These are phyloP conservation scores for Aureococcus anophagefferens DNA, from an alignment of 108 stramenopile genomes.

Conservation along the genomic window DNA sequence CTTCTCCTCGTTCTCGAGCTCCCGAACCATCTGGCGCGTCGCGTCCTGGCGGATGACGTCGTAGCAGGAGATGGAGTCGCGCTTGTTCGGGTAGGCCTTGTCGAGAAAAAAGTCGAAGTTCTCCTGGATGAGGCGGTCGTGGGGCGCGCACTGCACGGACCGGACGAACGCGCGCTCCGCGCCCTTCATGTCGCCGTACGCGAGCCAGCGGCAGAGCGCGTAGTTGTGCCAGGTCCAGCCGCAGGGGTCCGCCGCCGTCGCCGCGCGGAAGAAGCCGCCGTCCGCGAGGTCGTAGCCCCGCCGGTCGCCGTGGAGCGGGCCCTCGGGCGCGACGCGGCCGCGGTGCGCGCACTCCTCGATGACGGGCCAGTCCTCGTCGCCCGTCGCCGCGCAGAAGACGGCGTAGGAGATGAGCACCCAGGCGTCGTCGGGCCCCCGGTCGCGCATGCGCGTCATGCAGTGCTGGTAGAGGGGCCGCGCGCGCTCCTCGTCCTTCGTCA, in stretches of 20 bases:
- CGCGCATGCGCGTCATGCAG: not conserved
- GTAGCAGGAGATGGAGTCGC: not conserved
- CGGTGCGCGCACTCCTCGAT: not conserved
- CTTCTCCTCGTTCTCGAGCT: not conserved
- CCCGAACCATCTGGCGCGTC: not conserved
- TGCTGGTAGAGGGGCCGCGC: not conserved
- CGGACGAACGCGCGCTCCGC: not conserved
- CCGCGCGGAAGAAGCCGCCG: not conserved
- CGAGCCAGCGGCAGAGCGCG: not conserved
- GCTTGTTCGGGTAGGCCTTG: not conserved
- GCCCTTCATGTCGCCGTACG: not conserved
- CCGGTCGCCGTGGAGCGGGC: not conserved
- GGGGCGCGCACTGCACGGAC: not conserved
- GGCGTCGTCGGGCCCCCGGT: not conserved
- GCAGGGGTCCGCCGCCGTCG: not conserved
- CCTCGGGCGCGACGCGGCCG: not conserved
- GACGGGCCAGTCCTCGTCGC: not conserved
- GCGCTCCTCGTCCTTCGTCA: not conserved
- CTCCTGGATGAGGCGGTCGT: not conserved
- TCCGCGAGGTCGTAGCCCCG: not conserved
- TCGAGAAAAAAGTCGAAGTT: not conserved
- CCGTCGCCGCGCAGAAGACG: not conserved
- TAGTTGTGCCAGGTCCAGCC: conserved; percentile 1
- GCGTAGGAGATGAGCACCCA: not conserved
- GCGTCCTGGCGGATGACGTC: not conserved